Evolutionary conservation across 2,329 filamentous ascomycete genomes (phyloP), one percentile per base, ranked within the genome.

Genomic region (Cladosporium velox): DNA sequence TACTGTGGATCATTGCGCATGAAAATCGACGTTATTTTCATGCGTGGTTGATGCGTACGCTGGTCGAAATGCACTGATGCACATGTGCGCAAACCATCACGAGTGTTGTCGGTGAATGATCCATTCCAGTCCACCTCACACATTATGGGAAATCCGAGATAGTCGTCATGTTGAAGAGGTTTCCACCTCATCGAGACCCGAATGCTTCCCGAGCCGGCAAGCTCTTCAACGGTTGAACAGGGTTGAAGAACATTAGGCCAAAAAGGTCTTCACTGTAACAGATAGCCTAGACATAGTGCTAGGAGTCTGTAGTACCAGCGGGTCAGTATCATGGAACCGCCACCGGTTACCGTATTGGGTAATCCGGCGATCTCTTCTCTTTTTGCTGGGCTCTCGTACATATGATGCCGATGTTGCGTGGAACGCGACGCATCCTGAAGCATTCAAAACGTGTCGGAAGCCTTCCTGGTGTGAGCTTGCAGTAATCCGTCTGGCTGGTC

Each of bases 121-220:
- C 61, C 61, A 52, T 64, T 64, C n/a, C 52, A 55, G 32, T n/a
- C 51, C n/a, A 44, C 61, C 32, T 11, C 47, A 47, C 41, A 21
- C 41, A 21, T 8, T 47, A 32, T 64, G 51, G 61, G 51, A 35
- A 57, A 57, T 55, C 61, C 61, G 51, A 26, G 3, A 18, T 7
- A 26, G 21, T 57, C 61, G 34, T 64, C 61, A 34, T 24, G 35
- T 64, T 47, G 51, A 47, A 34, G 26, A 30, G 51, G 51, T 57
- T 30, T 61, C 59, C 34, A 47, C 59, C 60, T 34, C 55, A 64
- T 51, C 49, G 34, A 14, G 18, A 44, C 35, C 21, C 49, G 32
- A 44, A 32, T 26, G 32, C 59, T 14, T 62, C 38, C 47, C 59
- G 47, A 54, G 21, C 59, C 47, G 44, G 59, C 30, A 21, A 34